Evolutionary conservation across 257 asterid genomes (phyloP), one percentile per base, ranked within the genome.

Genomic region (Avicennia marina): DNA sequence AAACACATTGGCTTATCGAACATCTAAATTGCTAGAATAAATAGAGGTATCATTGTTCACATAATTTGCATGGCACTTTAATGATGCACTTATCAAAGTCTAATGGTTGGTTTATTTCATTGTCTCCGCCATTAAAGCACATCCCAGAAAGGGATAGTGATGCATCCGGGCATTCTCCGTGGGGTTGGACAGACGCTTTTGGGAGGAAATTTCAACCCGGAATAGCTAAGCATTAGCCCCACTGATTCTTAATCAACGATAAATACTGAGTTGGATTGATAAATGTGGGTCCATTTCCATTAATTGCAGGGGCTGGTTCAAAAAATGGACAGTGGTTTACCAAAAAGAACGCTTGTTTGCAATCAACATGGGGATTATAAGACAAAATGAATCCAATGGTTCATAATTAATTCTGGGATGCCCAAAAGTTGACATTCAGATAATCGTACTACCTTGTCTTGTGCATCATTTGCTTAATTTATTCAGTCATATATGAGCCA

Each of bases 351-450:
- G 8, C 27, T 47, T 39, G 22, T 55, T 26, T 25, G 22, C 38
- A 59, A 65, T 60, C 22, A 47, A 48, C 52, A 36, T 50, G n/a
- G 16, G 38, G 54, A 43, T 45, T n/a, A n/a, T n/a, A n/a, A n/a
- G n/a, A n/a, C n/a, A n/a, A n/a, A 41, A 64, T 56, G 45, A 58
- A 58, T 20, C 16, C 38, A 26, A 16, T 33, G 56, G 40, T 55
- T 7, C 57, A 44, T 20, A 31, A 42, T 64, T 36, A 53, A 31
- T 22, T 39, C 13, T 25, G 22, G 29, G 32, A 9, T 43, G n/a
- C 2, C 16, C 40, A 21, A 26, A 53, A 53, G 32, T 8, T 36
- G 7, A 43, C 42, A 26, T 42, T 42, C 53, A 39, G 16, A 56
- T 56, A 50, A 41, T 36, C 36, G 20, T 18, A 40, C 44, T 17